phyloP scores from a whole-genome alignment of 345 rosid species.

The Hibiscus mutabilis region DNA sequence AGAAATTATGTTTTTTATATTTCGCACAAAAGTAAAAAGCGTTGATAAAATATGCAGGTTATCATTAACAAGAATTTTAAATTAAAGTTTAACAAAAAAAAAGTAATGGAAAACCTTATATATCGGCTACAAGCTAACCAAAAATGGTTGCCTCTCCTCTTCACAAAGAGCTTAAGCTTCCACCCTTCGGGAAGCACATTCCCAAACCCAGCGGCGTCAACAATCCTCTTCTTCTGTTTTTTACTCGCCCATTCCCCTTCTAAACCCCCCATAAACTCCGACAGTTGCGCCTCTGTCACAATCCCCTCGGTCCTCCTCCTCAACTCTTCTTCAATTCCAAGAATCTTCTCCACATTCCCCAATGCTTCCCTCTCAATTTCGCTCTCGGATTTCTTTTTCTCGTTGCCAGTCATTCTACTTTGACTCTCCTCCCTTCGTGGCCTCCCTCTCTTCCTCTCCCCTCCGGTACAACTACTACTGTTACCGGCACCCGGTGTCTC shows the following conservation, averaged over 20 bases:
- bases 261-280: conserved; percentile 45
- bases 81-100: neutral
- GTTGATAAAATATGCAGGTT: neutral
- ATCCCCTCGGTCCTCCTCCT: conserved; percentile 46
- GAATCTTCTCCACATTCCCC: conserved; percentile 34
- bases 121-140: conserved; percentile 57
- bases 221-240: conserved; percentile 57
- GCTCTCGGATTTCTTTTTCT: neutral
- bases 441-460: conserved; percentile 21
- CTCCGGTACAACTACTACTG: conserved; percentile 3
- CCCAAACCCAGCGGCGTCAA: conserved; percentile 47
- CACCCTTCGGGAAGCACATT: conserved; percentile 52
- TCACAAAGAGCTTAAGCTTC: conserved; percentile 59
- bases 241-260: conserved; percentile 61
- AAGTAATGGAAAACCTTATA: conserved; percentile 43
- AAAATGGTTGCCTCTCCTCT: conserved; percentile 31
- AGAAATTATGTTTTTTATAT: neutral
- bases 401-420: neutral
- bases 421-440: conserved; percentile 12
- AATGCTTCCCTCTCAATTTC: conserved; percentile 20
- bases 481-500: neutral
- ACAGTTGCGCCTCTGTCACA: conserved; percentile 36
- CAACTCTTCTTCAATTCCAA: conserved; percentile 39
- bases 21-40: neutral
- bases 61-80: conserved; percentile 1